phyloP scores from a whole-genome alignment of 345 rosid species.

The Hibiscus mutabilis region DNA sequence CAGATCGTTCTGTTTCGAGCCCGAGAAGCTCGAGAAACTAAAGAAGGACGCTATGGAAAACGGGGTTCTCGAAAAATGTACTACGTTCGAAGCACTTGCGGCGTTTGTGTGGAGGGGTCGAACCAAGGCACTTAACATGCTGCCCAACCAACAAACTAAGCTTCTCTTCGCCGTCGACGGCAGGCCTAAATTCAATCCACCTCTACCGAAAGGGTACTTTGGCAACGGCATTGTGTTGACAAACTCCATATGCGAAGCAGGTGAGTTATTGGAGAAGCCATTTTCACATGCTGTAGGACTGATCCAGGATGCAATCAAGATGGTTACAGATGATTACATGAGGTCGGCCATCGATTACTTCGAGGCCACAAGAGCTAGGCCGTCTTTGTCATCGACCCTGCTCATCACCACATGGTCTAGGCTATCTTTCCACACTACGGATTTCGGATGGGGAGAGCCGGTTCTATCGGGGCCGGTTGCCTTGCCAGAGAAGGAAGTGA shows the following conservation, averaged over 20 bases:
- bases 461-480: constrained; percentile 76
- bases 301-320: constrained; percentile 63
- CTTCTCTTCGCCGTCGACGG: constrained; percentile 90
- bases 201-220: constrained; percentile 70
- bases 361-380: constrained; percentile 74
- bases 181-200: constrained; percentile 65
- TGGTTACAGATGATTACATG: constrained; percentile 75
- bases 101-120: constrained; percentile 84
- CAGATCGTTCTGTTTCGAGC: constrained; percentile 65
- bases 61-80: constrained; percentile 45
- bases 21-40: constrained; percentile 53
- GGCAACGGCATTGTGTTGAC: constrained; percentile 88
- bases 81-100: constrained; percentile 72
- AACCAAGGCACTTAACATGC: constrained; percentile 60
- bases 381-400: constrained; percentile 79
- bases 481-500: constrained; percentile 87
- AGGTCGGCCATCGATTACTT: constrained; percentile 96
- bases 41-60: constrained; percentile 49
- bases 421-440: constrained; percentile 65
- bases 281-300: constrained; percentile 51
- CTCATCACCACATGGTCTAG: constrained; percentile 88
- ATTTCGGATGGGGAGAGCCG: constrained; percentile 96
- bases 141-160: constrained; percentile 58
- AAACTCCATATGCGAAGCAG: constrained; percentile 56
- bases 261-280: constrained; percentile 59